phyloP scores from a whole-genome alignment of 306 rosid genomes.

The Casuarina glauca region DNA sequence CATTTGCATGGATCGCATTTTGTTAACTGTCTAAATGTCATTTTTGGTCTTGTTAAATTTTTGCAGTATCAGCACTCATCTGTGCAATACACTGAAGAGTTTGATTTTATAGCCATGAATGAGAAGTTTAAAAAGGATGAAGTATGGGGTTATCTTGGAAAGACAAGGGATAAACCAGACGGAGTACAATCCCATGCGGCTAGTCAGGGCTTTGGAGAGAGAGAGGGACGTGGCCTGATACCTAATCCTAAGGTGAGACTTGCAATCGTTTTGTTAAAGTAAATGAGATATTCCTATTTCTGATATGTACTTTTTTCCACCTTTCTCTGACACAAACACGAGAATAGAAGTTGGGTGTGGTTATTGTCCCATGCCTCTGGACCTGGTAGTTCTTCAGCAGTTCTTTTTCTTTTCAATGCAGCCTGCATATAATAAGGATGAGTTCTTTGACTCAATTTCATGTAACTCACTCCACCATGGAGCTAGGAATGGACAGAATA shows the following conservation, averaged over 20 bases:
- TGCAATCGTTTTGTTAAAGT: slow-evolving; percentile 6
- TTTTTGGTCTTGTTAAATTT: background rate
- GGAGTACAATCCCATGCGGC: slow-evolving; percentile 34
- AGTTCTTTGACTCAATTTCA: slow-evolving; percentile 79
- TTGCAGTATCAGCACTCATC: slow-evolving; percentile 37
- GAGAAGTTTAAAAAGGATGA: slow-evolving; percentile 82
- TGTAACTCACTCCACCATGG: slow-evolving; percentile 56
- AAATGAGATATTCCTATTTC: slow-evolving; percentile 10
- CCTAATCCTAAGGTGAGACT: slow-evolving; percentile 43
- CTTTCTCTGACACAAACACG: background rate
- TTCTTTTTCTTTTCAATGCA: slow-evolving; percentile 39
- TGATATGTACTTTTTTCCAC: background rate
- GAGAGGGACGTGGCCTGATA: slow-evolving; percentile 30
- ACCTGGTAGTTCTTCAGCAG: slow-evolving; percentile 16
- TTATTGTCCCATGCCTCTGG: slow-evolving; percentile 2
- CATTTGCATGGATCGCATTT: slow-evolving; percentile 12
- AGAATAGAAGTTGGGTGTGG: background rate
- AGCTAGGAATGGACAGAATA: slow-evolving; percentile 46
- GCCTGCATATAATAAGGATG: slow-evolving; percentile 75
- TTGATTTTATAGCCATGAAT: slow-evolving; percentile 81
- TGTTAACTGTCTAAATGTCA: background rate
- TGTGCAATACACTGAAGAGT: slow-evolving; percentile 64
- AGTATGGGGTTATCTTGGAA: slow-evolving; percentile 73
- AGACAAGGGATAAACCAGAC: slow-evolving; percentile 35
- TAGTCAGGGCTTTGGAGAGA: slow-evolving; percentile 33